Conservation (phyloP, 2,329 filamentous ascomycete species). For the Aspergillus pseudoviridinutans region DNA sequence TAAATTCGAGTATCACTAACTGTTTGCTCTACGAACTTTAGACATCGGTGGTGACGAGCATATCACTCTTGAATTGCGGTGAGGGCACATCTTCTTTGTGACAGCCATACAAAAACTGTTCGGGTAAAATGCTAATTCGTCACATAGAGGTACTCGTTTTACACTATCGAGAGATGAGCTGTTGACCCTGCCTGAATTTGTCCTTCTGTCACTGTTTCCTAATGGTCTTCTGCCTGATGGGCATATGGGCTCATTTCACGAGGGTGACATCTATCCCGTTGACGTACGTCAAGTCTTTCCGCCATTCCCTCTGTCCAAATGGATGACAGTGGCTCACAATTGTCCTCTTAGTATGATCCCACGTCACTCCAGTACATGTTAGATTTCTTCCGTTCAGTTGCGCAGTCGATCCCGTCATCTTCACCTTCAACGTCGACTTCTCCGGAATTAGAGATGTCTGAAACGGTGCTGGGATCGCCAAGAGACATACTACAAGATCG, state of each 20-base stretch:
- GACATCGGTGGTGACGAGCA: conserved; percentile 88
- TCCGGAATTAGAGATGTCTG: conserved; percentile 58
- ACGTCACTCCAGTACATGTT: conserved; percentile 98
- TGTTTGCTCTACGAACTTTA: conserved; percentile 27
- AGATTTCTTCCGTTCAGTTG: conserved; percentile 94
- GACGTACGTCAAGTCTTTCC: conserved; percentile 65
- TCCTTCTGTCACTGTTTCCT: conserved; percentile 93
- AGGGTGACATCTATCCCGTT: conserved; percentile 92
- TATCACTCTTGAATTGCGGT: conserved; percentile 92
- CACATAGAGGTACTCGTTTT: conserved; percentile 78
- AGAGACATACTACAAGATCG: conserved; percentile 78
- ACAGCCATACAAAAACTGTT: conserved; percentile 4
- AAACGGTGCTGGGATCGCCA: conserved; percentile 66
- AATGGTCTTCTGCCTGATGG: conserved; percentile 98
- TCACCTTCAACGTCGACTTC: conserved; percentile 62
- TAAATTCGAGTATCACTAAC: conserved; percentile 6
- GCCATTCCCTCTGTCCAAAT: background rate
- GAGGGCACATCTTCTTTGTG: conserved; percentile 32
- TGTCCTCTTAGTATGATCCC: conserved; percentile 77
- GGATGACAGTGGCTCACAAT: conserved; percentile 6
- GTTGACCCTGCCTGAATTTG: conserved; percentile 92
- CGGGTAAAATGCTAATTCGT: conserved; percentile 9
- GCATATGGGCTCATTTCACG: conserved; percentile 87
- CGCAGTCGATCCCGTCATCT: conserved; percentile 79
- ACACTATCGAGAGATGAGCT: conserved; percentile 92